Evolutionary conservation across 495 filamentous ascomycete species (phyloP).

Genomic region (Sordaria brevicollis): DNA sequence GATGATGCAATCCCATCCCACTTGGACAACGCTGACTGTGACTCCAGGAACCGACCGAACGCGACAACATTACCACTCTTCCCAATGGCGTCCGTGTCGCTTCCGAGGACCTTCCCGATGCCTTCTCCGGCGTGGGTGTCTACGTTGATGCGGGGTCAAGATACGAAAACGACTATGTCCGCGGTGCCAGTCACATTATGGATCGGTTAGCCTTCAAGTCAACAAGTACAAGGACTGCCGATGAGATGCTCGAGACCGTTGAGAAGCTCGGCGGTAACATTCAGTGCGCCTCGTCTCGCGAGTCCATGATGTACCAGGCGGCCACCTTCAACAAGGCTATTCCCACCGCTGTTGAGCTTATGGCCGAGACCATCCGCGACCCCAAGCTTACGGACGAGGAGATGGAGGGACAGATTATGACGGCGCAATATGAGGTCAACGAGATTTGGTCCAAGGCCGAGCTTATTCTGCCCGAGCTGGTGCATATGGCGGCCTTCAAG

Average conservation of each 20-base stretch:
- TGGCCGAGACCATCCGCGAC: conserved; percentile 91
- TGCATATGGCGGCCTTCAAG: conserved; percentile 90
- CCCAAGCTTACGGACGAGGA: conserved; percentile 86
- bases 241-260: conserved; percentile 77
- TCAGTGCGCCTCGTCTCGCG: conserved; percentile 88
- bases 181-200: conserved; percentile 91
- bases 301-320: conserved; percentile 97
- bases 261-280: conserved; percentile 89
- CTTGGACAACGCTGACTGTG: conserved; percentile 1
- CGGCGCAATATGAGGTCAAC: conserved; percentile 86
- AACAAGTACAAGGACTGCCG: conserved; percentile 58
- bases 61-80: conserved; percentile 81
- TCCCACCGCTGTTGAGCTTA: conserved; percentile 66
- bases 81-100: conserved; percentile 92
- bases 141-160: conserved; percentile 95
- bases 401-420: conserved; percentile 74
- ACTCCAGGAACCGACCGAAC: conserved; percentile 70
- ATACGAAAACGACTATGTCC: conserved; percentile 77
- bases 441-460: conserved; percentile 99
- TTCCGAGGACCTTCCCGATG: conserved; percentile 88
- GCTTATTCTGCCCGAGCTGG: conserved; percentile 86
- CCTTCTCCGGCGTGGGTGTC: conserved; percentile 91
- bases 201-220: conserved; percentile 96
- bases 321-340: conserved; percentile 96
- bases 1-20: neutral